These are phyloP conservation scores for Eutrema heterophyllum DNA, from an alignment of 345 rosid genomes.

Conservation along the genomic window DNA sequence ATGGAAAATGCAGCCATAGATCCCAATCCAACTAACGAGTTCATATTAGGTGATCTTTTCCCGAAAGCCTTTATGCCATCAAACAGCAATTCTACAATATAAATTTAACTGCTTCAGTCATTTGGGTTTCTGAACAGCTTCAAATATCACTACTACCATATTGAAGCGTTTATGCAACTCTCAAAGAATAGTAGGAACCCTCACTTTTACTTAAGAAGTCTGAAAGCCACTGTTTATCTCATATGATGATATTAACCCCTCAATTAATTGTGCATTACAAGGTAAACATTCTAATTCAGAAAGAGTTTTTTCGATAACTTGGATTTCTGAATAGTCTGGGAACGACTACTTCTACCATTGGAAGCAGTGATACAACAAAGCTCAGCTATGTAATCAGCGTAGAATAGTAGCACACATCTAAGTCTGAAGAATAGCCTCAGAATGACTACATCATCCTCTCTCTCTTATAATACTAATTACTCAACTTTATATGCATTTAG, in stretches of 20 bases:
- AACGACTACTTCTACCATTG: neutral
- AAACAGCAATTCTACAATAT: conserved; percentile 60
- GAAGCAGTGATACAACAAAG: neutral
- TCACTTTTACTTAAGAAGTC: neutral
- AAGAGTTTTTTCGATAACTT: neutral
- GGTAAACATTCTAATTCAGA: neutral
- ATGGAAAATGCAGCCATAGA: conserved; percentile 77
- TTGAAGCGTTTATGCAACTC: conserved; percentile 1
- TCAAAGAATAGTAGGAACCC: neutral
- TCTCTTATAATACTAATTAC: neutral
- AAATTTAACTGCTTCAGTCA: conserved; percentile 3
- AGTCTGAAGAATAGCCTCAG: neutral
- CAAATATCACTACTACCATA: conserved; percentile 1
- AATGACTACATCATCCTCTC: neutral
- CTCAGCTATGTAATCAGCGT: neutral
- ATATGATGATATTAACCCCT: neutral
- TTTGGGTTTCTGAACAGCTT: neutral
- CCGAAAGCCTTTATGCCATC: conserved; percentile 79
- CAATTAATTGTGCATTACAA: neutral
- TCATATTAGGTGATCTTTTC: conserved; percentile 95
- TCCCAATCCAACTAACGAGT: conserved; percentile 92
- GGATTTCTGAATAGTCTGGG: neutral
- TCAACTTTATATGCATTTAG: conserved; percentile 16
- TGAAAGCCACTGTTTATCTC: neutral
- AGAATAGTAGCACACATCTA: neutral